A percentile compares a stretch with the other conserved stretches of the same genome.
These are phyloP conservation scores for Phellinidium pouzarii DNA, from an alignment of 1,284 basidiomycete species.

Conservation along the genomic window DNA sequence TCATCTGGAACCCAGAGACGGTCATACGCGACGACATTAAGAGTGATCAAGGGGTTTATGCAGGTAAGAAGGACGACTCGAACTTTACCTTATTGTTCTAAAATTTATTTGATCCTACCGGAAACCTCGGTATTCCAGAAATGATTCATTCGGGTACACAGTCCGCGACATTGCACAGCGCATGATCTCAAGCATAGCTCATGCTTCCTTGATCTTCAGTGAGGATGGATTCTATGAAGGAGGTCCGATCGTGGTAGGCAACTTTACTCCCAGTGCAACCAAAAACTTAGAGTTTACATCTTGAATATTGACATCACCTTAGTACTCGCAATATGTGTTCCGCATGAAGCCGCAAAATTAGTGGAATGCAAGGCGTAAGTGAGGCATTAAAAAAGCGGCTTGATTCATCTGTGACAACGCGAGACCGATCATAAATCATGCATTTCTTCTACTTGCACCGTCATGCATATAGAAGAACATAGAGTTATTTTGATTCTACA, in stretches of 20 bases:
- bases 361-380: conserved; percentile 52
- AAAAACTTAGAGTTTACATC: conserved; percentile 27
- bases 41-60: conserved; percentile 43
- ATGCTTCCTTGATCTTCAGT: conserved; percentile 50
- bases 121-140: conserved; percentile 44
- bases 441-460: not conserved
- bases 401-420: conserved; percentile 48
- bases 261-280: conserved; percentile 16
- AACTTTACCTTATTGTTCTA: not conserved
- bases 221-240: conserved; percentile 60
- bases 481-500: conserved; percentile 48
- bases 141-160: conserved; percentile 56
- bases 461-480: not conserved
- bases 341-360: conserved; percentile 55
- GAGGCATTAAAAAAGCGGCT: conserved; percentile 46
- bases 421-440: not conserved
- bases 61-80: conserved; percentile 33
- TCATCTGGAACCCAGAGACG: conserved; percentile 53
- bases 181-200: conserved; percentile 49
- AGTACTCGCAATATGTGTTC: conserved; percentile 40
- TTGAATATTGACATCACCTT: conserved; percentile 11
- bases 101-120: conserved; percentile 7
- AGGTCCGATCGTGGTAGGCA: conserved; percentile 49
- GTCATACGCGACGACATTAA: conserved; percentile 30
- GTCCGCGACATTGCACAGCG: conserved; percentile 57